Evolutionary conservation across 768 basidiomycete species (phyloP).

Genomic region (Clitopilus hobsonii): DNA sequence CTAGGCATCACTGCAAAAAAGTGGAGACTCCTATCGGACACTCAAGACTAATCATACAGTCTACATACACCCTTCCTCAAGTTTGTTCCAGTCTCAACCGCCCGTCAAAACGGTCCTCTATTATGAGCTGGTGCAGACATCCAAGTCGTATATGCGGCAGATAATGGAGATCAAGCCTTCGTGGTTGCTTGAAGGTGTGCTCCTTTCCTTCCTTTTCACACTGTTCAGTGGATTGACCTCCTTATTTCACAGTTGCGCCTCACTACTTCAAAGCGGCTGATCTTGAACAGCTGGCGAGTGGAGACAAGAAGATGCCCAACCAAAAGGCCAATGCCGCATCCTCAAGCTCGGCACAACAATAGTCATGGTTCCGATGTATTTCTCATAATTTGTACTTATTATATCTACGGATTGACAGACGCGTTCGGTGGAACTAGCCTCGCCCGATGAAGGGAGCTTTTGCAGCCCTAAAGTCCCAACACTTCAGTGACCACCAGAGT

Average conservation of each 20-base stretch:
- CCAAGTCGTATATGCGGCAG: conserved; percentile 96
- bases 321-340: conserved; percentile 53
- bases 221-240: conserved; percentile 6
- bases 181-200: conserved; percentile 87
- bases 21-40: conserved; percentile 95
- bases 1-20: conserved; percentile 89
- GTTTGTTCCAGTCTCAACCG: conserved; percentile 92
- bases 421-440: conserved; percentile 10
- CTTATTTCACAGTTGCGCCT: conserved; percentile 79
- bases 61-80: conserved; percentile 94
- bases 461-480: conserved; percentile 16
- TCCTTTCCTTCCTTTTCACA: conserved; percentile 2
- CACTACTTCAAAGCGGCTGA: conserved; percentile 93
- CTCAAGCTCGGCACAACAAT: conserved; percentile 17
- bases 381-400: conserved; percentile 11
- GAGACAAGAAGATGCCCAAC: conserved; percentile 96
- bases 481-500: not conserved
- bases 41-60: conserved; percentile 96
- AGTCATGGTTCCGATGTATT: conserved; percentile 1
- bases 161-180: conserved; percentile 97
- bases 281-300: conserved; percentile 70
- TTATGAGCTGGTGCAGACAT: conserved; percentile 96
- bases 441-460: conserved; percentile 23
- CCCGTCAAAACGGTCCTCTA: conserved; percentile 88
- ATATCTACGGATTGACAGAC: not conserved